Evolutionary conservation across 352 stramenopile species (phyloP), one percentile per base, ranked within the genome.

Genomic region (Aphanomyces astaci): DNA sequence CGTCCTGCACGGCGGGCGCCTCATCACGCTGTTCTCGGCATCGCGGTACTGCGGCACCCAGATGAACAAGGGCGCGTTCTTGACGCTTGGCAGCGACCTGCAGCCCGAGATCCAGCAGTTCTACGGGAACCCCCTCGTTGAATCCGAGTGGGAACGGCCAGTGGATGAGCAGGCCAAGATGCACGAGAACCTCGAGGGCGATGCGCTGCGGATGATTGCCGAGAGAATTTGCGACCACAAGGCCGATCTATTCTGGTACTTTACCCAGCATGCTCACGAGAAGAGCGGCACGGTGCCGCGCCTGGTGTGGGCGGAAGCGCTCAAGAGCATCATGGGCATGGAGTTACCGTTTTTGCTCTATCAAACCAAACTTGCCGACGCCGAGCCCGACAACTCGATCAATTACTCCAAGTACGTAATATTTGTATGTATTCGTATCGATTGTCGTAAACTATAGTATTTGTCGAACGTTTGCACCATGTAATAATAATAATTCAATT

Each of bases 51-150:
- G 90, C 62, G 89, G 88, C 17, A 96, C 86, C 51, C 87, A 95
- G 72, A 94, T 92, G 77, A 98, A 98, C 78, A 94, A 96, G 72
- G 92, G 92, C 3, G 92, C 92, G 0, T 97, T 97, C 67, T 75
- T 98, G 27, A 96, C 89, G 9, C 78, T 98, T 27, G 90, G 91
- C 0, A 80, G 86, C 0, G 88, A 97, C 55, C 77, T 98, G 9
- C 89, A 96, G 64, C 92, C 90, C 1, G 90, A 96, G 54, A 97
- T 98, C 56, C 90, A 98, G 75, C 92, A 98, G 73, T 98, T 97
- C 71, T 97, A 97, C 71, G 92, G 89, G 0, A 87, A 96, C 71
- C 76, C 82, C 25, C 80, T 96, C 22, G 80, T 95, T 63, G 80
- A 91, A 51, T 91, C 71, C 66, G 89, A 81, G 17, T 95, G 91